phyloP scores from a whole-genome alignment of 1,284 basidiomycete species.

The Pyrrhoderma lamaoense region DNA sequence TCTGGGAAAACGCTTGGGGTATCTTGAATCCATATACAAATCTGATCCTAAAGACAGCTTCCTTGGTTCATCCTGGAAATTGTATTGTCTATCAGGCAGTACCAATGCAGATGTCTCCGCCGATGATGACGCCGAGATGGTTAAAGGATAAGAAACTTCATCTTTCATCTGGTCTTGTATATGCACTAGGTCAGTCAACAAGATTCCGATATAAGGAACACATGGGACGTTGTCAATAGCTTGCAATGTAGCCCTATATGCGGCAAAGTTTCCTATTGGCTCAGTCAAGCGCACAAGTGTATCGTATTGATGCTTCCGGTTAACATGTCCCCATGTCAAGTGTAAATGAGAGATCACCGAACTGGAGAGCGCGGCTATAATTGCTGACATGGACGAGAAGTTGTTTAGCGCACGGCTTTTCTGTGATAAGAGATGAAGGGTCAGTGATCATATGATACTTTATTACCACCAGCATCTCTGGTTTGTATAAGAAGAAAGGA shows the following conservation, averaged over 20 bases:
- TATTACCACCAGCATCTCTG: no score
- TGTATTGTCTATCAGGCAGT: background rate
- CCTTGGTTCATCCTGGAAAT: no score
- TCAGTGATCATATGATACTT: no score
- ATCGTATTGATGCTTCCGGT: slow-evolving; percentile 43
- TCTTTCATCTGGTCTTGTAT: slow-evolving; percentile 48
- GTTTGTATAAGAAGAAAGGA: no score
- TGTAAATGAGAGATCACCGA: slow-evolving; percentile 49
- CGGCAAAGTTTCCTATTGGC: slow-evolving; percentile 49
- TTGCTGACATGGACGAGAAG: slow-evolving; percentile 59
- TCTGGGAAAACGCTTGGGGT: background rate
- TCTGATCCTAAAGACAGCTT: no score
- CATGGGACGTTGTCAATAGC: slow-evolving; percentile 47
- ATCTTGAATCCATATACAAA: no score
- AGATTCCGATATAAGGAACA: slow-evolving; percentile 59
- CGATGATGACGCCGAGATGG: background rate
- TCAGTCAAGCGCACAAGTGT: slow-evolving; percentile 48
- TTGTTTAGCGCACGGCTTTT: slow-evolving; percentile 62
- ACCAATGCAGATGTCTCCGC: background rate
- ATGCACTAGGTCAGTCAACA: slow-evolving; percentile 52
- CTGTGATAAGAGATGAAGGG: no score
- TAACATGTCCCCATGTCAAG: slow-evolving; percentile 62
- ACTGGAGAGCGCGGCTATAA: slow-evolving; percentile 56
- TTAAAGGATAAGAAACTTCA: slow-evolving; percentile 21
- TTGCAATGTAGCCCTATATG: slow-evolving; percentile 45